Evolutionary conservation across 441 rosid genomes (phyloP), one percentile per base, ranked within the genome.

Genomic region (Bruguiera hainesii): DNA sequence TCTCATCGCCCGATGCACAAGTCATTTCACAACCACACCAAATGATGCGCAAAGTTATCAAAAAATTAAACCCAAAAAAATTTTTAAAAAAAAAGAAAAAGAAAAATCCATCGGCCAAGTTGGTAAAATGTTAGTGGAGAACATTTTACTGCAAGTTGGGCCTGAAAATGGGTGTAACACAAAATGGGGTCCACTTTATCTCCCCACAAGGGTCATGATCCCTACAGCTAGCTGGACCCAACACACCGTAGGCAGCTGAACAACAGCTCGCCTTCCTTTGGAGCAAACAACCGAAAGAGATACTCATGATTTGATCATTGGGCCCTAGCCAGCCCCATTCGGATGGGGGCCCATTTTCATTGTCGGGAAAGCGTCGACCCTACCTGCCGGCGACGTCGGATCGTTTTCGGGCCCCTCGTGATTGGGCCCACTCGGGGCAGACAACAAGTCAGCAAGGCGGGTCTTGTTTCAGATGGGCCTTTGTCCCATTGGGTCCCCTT

Each of bases 321-420:
- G 78, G 60, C 72, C 71, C 73, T 30, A 4, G 2, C 49, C 11
- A 16, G 49, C 67, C 4, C 13, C 62, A 60, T 29, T 42, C 37
- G 55, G 20, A 0, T 29, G 52, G 0, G 25, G 23, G 73, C 76
- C 61, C 33, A 6, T 1, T 35, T 3, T 39, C 48, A 39, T 31
- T 26, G 66, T 56, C 50, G 37, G 50, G 52, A 62, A 56, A 18
- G 35, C 21, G 69, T 28, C 8, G 73, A 61, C 76, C 73, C 71
- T 31, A 71, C 64, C 75, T 67, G 70, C 60, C 19, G 26, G 64
- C 68, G 13, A 30, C 59, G 81, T 64, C 57, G 76, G 79, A 82
- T 79, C 73, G 31, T 57, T 73, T 75, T 75, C 79, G 21, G 75
- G 58, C 21, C 64, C 68, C 48, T 55, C 21, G 28, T 29, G 68